Evolutionary conservation across 352 stramenopile species (phyloP).

Genomic region (Saprolegnia parasitica): DNA sequence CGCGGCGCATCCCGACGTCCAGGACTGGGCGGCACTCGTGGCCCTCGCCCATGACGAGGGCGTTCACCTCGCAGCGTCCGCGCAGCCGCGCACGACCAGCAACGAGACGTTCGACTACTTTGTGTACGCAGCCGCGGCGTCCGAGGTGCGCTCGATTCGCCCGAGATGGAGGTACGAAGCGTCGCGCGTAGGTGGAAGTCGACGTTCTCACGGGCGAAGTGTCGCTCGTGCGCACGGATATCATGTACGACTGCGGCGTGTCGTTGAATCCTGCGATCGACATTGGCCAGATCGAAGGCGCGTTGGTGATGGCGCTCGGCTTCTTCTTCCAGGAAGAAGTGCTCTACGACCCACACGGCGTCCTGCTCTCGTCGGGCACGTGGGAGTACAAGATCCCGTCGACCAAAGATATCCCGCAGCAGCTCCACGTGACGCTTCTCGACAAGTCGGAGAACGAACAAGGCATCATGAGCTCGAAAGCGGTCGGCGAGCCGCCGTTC

Average conservation of each 20-base stretch:
- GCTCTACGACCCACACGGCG: slow-evolving; percentile 32
- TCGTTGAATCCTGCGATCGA: slow-evolving; percentile 49
- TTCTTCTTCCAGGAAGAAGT: slow-evolving; percentile 49
- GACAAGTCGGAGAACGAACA: slow-evolving; percentile 34
- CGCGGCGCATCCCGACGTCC: slow-evolving; percentile 25
- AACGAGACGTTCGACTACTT: slow-evolving; percentile 39
- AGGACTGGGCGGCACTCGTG: slow-evolving; percentile 33
- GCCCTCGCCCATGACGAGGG: slow-evolving; percentile 26
- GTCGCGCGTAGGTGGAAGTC: slow-evolving; percentile 39
- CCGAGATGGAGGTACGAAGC: neutral
- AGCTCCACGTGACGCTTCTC: slow-evolving; percentile 45
- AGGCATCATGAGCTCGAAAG: slow-evolving; percentile 45
- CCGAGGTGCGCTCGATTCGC: slow-evolving; percentile 14
- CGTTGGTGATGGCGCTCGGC: slow-evolving; percentile 50
- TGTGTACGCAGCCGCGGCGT: slow-evolving; percentile 43
- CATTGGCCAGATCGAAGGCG: slow-evolving; percentile 63
- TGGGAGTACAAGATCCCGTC: slow-evolving; percentile 54
- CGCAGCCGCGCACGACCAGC: slow-evolving; percentile 29
- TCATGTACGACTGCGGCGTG: slow-evolving; percentile 55
- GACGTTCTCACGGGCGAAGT: slow-evolving; percentile 55
- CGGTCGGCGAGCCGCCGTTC: slow-evolving; percentile 45
- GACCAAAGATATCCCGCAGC: slow-evolving; percentile 40
- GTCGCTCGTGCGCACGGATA: slow-evolving; percentile 36
- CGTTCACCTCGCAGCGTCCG: slow-evolving; percentile 35
- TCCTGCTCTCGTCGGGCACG: slow-evolving; percentile 40